Conservation (phyloP, 495 filamentous ascomycete genomes). For the Penicillium parvum region DNA sequence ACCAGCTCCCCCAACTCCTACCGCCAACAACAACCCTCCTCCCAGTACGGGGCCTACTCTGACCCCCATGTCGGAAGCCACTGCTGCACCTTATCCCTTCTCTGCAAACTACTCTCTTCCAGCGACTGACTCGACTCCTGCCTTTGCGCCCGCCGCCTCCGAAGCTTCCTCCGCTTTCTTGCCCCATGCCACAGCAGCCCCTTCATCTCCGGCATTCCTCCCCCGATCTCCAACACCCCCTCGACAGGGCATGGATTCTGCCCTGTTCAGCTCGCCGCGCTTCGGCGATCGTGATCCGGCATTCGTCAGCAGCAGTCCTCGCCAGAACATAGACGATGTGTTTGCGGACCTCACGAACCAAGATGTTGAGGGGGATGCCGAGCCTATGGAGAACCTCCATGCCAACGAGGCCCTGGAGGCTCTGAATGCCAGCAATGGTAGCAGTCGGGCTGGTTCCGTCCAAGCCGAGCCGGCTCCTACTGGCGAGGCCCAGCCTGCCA, state of each 20-base stretch:
- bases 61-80: constrained; percentile 32
- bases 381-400: constrained; percentile 44
- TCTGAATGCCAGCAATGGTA: constrained; percentile 39
- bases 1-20: constrained; percentile 25
- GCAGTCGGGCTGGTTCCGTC: constrained; percentile 23
- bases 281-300: constrained; percentile 33
- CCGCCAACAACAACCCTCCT: constrained; percentile 21
- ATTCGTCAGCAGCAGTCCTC: constrained; percentile 39
- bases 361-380: constrained; percentile 34
- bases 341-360: constrained; percentile 48
- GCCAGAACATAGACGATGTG: constrained; percentile 42
- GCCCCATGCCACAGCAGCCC: constrained; percentile 30
- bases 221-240: constrained; percentile 35
- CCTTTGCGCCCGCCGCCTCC: constrained; percentile 36
- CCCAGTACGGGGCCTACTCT: constrained; percentile 32
- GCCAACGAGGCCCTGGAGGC: constrained; percentile 44
- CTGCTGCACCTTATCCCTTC: constrained; percentile 34
- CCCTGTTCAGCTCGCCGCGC: constrained; percentile 40
- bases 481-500: constrained; percentile 3
- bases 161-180: constrained; percentile 39
- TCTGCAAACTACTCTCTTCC: constrained; percentile 41
- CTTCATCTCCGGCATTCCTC: constrained; percentile 39
- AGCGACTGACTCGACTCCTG: constrained; percentile 35
- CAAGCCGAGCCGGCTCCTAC: constrained; percentile 10
- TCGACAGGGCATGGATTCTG: constrained; percentile 31